Conservation (phyloP, 2,329 filamentous ascomycete species). For the Pyricularia sp. region DNA sequence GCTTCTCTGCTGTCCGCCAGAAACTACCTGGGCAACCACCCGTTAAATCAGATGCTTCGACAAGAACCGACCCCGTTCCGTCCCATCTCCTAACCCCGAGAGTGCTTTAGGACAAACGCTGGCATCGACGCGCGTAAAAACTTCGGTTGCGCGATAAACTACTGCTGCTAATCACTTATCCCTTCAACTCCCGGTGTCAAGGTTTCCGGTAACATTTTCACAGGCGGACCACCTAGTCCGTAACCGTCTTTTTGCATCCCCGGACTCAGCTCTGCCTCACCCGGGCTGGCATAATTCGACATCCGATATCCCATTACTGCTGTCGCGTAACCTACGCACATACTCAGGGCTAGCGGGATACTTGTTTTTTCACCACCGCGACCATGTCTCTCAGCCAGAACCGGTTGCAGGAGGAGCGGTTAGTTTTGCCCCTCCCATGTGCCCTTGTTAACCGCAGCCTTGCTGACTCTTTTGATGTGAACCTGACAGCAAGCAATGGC, state of each 20-base stretch:
- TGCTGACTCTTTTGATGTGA: constrained; percentile 6
- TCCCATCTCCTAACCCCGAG: not conserved
- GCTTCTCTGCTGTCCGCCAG: too few species aligned
- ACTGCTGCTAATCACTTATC: not conserved
- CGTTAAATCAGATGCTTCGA: not conserved
- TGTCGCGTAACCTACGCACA: not conserved
- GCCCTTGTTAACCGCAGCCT: not conserved
- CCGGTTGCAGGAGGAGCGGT: constrained; percentile 82
- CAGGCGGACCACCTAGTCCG: not conserved
- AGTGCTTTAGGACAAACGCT: not conserved
- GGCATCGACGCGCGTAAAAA: not conserved
- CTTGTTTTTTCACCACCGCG: not conserved
- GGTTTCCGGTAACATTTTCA: not conserved
- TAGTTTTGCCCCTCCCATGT: constrained; percentile 20
- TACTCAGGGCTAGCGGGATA: not conserved
- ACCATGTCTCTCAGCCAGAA: constrained; percentile 83
- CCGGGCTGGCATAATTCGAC: not conserved
- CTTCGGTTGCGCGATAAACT: not conserved
- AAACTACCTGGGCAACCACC: not conserved
- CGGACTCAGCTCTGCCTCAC: not conserved
- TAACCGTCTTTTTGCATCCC: not conserved
- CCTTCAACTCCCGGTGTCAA: not conserved
- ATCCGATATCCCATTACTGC: not conserved
- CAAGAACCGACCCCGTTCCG: not conserved
- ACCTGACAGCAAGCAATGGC: constrained; percentile 80